Base-by-base conservation (phyloP, 495 filamentous ascomycete genomes). In the Sphaerosporella brunnea region DNA sequence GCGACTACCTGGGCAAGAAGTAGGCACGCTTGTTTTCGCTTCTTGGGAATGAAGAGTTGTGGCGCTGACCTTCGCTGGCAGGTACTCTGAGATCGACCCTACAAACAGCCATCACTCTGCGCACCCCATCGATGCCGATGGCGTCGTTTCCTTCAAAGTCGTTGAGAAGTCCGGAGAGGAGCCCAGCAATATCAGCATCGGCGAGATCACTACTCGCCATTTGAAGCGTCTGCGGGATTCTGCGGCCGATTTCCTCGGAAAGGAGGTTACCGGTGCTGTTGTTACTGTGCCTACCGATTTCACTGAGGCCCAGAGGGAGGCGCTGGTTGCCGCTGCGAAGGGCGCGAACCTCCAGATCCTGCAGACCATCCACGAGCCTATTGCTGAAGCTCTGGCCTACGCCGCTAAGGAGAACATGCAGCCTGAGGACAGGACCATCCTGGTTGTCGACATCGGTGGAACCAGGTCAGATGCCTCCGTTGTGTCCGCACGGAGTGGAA, bases 281-380 rank as follows among this genome's bases (percentile, higher is more conserved):
- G 77, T 97, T 61, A 83, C 88, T 24, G 78, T 95, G 8, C 90
- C 90, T 38, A 95, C 88, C 50, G 82, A 95, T 69, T 95, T 92
- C 70, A 71, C 69, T 51, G 84, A 93, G 49, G 73, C 76, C 55
- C 87, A 96, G 63, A 79, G 82, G 51, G 76, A 76, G 48, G 84
- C 87, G 23, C 69, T 97, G 48, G 71, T 71, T 40, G 71, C 78
- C 32, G 70, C 90, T 23, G 83, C 90, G 35, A 77, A 80, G 55
- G 78, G 69, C 50, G 92, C 88, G 40, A 82, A 79, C 25, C 63
- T 97, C 20, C 84, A 94, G 59, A 77, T 95, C 15, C 74, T 97
- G 15, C 90, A 97, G 68, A 73, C 88, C 50, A 87, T 97, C 56
- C 74, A 78, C 56, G 90, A 97, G 66, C 90, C 90, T n/a, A 72